Conservation (phyloP, 202 grass and related monocot species). For the Zoysia matrella region DNA sequence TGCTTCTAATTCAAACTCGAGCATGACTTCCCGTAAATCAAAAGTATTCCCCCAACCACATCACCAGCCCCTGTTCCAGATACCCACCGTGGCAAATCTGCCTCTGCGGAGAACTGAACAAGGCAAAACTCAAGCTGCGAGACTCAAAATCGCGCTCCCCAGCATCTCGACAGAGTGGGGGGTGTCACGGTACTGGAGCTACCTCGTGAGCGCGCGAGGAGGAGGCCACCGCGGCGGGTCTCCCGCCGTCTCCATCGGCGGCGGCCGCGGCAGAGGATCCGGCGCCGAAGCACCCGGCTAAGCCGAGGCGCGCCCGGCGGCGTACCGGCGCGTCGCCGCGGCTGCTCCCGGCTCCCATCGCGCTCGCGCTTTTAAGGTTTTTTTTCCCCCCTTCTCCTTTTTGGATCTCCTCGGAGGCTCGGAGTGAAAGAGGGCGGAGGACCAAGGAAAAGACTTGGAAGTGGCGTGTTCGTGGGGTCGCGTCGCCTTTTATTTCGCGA, state of each 20-base stretch:
- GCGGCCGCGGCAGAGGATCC: slow-evolving; percentile 46
- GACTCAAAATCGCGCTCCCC: slow-evolving; percentile 1
- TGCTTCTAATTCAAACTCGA: background rate
- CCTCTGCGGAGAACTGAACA: background rate
- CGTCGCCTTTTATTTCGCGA: slow-evolving; percentile 35
- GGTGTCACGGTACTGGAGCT: slow-evolving; percentile 31
- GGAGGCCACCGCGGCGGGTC: slow-evolving; percentile 10
- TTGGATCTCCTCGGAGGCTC: background rate
- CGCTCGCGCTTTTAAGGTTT: background rate
- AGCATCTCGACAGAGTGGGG: slow-evolving; percentile 2
- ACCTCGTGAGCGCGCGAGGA: slow-evolving; percentile 37
- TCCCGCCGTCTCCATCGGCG: slow-evolving; percentile 18
- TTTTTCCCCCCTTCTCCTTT: background rate
- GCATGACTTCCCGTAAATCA: background rate
- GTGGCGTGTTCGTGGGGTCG: slow-evolving; percentile 41
- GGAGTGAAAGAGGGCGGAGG: background rate
- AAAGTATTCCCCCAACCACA: slow-evolving; percentile 16
- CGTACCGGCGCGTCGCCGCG: slow-evolving; percentile 37
- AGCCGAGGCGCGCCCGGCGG: slow-evolving; percentile 49
- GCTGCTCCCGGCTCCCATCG: slow-evolving; percentile 90
- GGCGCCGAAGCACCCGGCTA: slow-evolving; percentile 69
- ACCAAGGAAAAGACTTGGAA: slow-evolving; percentile 32
- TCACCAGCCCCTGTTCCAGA: background rate
- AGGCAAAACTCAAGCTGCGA: background rate
- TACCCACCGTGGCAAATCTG: slow-evolving; percentile 24